Evolutionary conservation across 257 asterid genomes (phyloP), one percentile per base, ranked within the genome.

Genomic region (Solanum chaucha): DNA sequence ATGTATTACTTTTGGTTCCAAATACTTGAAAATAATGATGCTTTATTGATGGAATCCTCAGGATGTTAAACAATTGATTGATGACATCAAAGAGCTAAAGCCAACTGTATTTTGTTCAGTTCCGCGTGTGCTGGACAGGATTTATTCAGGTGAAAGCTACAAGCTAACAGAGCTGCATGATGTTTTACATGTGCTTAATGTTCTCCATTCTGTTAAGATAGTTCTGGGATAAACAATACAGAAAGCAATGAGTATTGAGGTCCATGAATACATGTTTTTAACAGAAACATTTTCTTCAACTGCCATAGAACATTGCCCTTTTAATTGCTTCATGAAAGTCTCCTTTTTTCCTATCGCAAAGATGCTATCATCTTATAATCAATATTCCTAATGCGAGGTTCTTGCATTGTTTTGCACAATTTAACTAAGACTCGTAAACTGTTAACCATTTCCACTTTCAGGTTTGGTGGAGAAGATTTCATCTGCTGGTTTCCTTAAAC

Each of bases 61-160:
- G 98, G 98, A 95, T 26, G 91, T 93, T 15, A 95, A 93, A 86
- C 88, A 87, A 83, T 85, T 95, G 91, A 88, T 93, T 10, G 93
- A 94, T 51, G 98, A 95, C 91, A 93, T 95, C 90, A 92, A 89
- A 89, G 98, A 93, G 92, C 95, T 95, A 5, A 94, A 92, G 51
- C 98, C 98, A 61, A 91, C 97, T 17, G 90, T 84, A 87, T 82
- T 95, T 35, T 93, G 95, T 64, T 92, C 96, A 40, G 98, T 95
- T 87, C 98, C 98, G 30, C 96, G 98, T 26, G 98, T 95, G 32
- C 75, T 95, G 82, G 98, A 95, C 90, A 90, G 94, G 91, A 95
- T 95, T 82, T 93, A 95, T 87, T 87, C 98, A 89, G 98, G 98
- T 95, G 84, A 83, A 34, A 34, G 59, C 28, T 8, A 8, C 6